phyloP scores from a whole-genome alignment of 2,329 filamentous ascomycete species.

The Eutypella sp. region DNA sequence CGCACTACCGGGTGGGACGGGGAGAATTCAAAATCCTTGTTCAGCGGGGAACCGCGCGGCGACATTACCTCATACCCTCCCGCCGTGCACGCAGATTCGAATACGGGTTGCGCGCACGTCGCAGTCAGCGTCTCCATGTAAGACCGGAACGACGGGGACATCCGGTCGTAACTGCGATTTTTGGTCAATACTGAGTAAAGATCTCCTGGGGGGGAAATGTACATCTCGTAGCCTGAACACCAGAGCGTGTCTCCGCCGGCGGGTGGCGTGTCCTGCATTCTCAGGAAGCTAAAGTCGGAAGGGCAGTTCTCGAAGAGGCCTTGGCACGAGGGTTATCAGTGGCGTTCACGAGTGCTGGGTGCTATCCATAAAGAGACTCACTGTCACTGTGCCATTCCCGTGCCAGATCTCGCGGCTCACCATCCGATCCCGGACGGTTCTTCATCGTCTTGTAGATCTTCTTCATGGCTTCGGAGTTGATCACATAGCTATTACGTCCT shows the following conservation, averaged over 20 bases:
- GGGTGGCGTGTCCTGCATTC: constrained; percentile 24
- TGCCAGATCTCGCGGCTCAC: constrained; percentile 26
- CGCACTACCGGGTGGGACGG: constrained; percentile 52
- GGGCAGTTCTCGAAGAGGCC: constrained; percentile 27
- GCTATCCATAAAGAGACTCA: constrained; percentile 13
- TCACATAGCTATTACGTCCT: constrained; percentile 27
- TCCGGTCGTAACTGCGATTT: constrained; percentile 37
- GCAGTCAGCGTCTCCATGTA: constrained; percentile 44
- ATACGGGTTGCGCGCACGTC: constrained; percentile 34
- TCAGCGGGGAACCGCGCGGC: constrained; percentile 44
- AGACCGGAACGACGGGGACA: constrained; percentile 40
- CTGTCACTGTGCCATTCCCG: constrained; percentile 32
- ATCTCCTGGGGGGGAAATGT: neutral
- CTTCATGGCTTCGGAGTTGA: constrained; percentile 29
- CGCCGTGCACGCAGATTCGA: constrained; percentile 30
- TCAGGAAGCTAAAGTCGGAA: constrained; percentile 27
- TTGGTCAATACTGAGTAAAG: neutral
- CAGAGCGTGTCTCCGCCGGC: constrained; percentile 36
- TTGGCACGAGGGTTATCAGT: constrained; percentile 4
- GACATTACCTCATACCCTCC: constrained; percentile 36
- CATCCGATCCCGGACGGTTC: constrained; percentile 14
- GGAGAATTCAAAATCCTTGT: constrained; percentile 42
- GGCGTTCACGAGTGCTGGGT: neutral
- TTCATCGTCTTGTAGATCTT: constrained; percentile 34
- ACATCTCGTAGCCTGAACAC: constrained; percentile 36